Evolutionary conservation across 257 asterid genomes (phyloP), one percentile per base, ranked within the genome.

Genomic region (Rubia yunnanensis): DNA sequence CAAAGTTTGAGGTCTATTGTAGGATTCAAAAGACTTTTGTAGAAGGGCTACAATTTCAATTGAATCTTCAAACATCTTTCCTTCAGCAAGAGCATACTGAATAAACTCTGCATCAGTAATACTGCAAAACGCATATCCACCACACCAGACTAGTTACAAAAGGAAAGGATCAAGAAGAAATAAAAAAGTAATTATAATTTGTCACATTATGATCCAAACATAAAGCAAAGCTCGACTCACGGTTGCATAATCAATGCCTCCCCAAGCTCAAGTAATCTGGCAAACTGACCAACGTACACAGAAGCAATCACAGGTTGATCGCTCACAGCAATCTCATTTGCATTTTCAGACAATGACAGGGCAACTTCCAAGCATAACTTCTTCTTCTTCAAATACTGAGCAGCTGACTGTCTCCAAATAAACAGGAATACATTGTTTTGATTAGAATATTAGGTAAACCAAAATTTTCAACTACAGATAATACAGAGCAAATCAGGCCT

Each of bases 11-110:
- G 75, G 68, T 73, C 67, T 79, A 72, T 44, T 86, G 83, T 83
- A 94, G 28, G 92, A 84, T 78, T 90, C 96, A 66, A 80, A 89
- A 39, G 92, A 84, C 76, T 78, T 94, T 75, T 88, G 88, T 9
- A 94, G 78, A 55, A 94, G 94, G 64, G 97, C 97, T 75, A 94
- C 84, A 70, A 92, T 85, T 80, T 89, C 98, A 75, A 79, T 79
- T 52, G 96, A 88, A 78, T 88, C 92, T 75, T 74, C 81, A 79
- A 82, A 80, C 73, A 89, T 77, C 82, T 87, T 88, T 76, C 95
- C 95, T 77, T 94, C 96, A 20, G 87, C 80, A 66, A 94, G 92
- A 72, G 86, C 71, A 65, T 94, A 78, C 36, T 61, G 88, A 60
- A 75, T 74, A 46, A 80, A 91, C 59, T 91, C 95, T 70, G 81